These are phyloP conservation scores for Passalora sequoiae DNA, from an alignment of 2,329 filamentous ascomycete species.

Conservation along the genomic window DNA sequence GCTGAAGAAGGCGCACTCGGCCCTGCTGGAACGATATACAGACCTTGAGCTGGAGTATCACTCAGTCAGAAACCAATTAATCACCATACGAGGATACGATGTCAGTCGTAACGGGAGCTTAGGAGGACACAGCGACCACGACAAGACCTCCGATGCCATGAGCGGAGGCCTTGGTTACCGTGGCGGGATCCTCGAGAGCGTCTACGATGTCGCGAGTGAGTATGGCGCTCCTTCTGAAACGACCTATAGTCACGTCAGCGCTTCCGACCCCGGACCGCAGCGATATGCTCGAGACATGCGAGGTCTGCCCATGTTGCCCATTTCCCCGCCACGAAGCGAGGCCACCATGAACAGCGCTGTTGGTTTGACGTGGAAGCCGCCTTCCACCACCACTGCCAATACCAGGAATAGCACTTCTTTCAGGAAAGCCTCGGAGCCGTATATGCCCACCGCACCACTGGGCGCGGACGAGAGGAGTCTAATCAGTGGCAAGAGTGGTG, in stretches of 20 bases:
- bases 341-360: constrained; percentile 18
- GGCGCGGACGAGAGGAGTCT: constrained; percentile 27
- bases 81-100: constrained; percentile 17
- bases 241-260: constrained; percentile 14
- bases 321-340: constrained; percentile 22
- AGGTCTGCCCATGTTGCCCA: constrained; percentile 12
- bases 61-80: constrained; percentile 26
- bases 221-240: constrained; percentile 13
- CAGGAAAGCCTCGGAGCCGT: constrained; percentile 22
- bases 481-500: constrained; percentile 27
- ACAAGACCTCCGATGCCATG: constrained; percentile 12
- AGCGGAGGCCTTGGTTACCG: constrained; percentile 17
- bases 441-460: constrained; percentile 30
- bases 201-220: constrained; percentile 23
- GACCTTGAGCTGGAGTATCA: constrained; percentile 40
- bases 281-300: constrained; percentile 8
- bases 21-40: constrained; percentile 47
- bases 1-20: constrained; percentile 49
- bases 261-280: constrained; percentile 21
- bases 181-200: constrained; percentile 19
- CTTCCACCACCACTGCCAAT: constrained; percentile 10
- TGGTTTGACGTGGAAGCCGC: constrained; percentile 26
- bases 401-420: constrained; percentile 13
- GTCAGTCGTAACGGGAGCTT: constrained; percentile 4
- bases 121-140: constrained; percentile 1